These are phyloP conservation scores for Rhodotorula taiwanensis DNA, from an alignment of 768 basidiomycete genomes.

Conservation along the genomic window DNA sequence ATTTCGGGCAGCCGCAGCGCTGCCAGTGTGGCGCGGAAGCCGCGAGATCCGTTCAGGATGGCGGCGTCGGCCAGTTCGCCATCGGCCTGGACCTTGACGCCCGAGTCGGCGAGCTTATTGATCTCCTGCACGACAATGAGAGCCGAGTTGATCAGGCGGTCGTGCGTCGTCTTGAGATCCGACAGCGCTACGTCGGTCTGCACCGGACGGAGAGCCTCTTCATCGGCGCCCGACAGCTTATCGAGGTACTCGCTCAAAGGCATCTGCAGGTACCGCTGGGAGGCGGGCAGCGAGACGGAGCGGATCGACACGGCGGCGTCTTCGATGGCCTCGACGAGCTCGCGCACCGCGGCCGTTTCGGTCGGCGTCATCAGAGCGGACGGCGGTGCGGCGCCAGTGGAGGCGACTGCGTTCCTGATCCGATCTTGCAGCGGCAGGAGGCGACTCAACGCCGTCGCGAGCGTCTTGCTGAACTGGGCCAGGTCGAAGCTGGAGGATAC, in stretches of 20 bases:
- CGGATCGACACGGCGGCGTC: conserved; percentile 8
- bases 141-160: conserved; percentile 57
- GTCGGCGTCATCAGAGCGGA: no score
- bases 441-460: no score
- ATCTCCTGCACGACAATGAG: conserved; percentile 47
- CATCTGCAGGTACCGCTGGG: conserved; percentile 20
- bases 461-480: no score
- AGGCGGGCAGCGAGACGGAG: neutral
- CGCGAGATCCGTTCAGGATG: neutral
- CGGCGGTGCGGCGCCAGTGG: no score
- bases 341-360: no score
- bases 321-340: conserved; percentile 1
- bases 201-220: no score
- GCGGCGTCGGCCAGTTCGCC: conserved; percentile 32
- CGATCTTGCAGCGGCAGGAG: no score
- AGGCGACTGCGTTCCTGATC: no score
- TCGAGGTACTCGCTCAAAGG: conserved; percentile 19
- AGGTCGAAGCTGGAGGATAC: no score
- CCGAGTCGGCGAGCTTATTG: conserved; percentile 15
- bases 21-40: conserved; percentile 6
- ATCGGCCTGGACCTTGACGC: conserved; percentile 6
- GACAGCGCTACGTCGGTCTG: neutral
- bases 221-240: neutral
- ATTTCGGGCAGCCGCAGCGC: conserved; percentile 27
- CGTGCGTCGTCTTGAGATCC: conserved; percentile 37